These are phyloP conservation scores for Heliamphora pulchella DNA, from an alignment of 179 eudicot genomes.

Conservation along the genomic window DNA sequence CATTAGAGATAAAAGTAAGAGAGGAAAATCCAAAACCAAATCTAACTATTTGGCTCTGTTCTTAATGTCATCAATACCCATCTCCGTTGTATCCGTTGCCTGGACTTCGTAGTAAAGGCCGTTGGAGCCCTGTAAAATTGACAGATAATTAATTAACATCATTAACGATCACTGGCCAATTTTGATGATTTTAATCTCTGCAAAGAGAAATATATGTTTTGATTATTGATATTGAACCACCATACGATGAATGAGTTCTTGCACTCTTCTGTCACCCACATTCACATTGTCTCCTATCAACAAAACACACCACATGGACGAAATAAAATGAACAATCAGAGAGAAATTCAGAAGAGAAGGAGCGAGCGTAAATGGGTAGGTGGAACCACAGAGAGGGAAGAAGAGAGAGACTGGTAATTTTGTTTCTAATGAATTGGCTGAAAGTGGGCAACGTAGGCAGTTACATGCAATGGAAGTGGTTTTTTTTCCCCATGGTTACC, in stretches of 20 bases:
- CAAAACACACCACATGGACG: background rate
- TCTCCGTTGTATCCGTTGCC: conserved; percentile 93
- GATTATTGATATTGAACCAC: conserved; percentile 25
- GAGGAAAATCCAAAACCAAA: background rate
- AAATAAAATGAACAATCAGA: too few species aligned
- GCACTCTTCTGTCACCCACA: conserved; percentile 85
- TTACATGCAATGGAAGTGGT: too few species aligned
- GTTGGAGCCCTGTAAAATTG: conserved; percentile 59
- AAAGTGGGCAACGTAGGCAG: too few species aligned
- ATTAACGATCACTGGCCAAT: too few species aligned
- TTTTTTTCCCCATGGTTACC: too few species aligned
- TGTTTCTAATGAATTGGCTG: too few species aligned
- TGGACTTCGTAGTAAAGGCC: conserved; percentile 81
- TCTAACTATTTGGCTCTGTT: conserved; percentile 50
- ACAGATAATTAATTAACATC: too few species aligned
- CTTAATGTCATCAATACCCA: conserved; percentile 78
- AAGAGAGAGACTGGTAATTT: too few species aligned
- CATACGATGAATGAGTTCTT: conserved; percentile 86
- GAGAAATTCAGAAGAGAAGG: too few species aligned
- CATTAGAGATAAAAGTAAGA: background rate
- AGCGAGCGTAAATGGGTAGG: too few species aligned
- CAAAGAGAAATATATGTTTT: background rate
- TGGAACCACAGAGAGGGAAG: too few species aligned
- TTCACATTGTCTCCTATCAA: conserved; percentile 67
- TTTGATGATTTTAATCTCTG: too few species aligned